Evolutionary conservation across 169 alveolate species (phyloP), one percentile per base, ranked within the genome.

Genomic region (Toxoplasma gondii): DNA sequence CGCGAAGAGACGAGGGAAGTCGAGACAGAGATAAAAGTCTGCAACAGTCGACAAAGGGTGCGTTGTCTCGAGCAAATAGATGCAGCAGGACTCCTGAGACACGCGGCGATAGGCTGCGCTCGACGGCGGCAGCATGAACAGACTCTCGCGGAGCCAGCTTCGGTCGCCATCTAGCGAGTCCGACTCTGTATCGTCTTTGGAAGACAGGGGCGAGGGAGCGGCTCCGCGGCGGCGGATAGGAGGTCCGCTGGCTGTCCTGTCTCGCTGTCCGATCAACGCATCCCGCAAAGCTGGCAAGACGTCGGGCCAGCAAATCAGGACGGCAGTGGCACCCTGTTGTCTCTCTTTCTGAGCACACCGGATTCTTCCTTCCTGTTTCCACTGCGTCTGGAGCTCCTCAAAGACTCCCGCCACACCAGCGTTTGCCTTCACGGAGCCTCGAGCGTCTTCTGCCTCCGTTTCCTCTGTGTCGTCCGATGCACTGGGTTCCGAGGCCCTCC

Each of bases 261-360:
- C 10, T 1, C 90, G 53, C 90, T 34, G 31, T 4, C 67, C 90
- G 1, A 5, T 24, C 43, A 43, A 22, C 5, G 90, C 90, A 2
- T 44, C 64, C 1, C 19, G n/a, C n/a, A 82, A 22, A 12, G 90
- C 90, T 31, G 90, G 67, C 90, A 82, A 43, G n/a, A 67, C 54
- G 29, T 82, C 90, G 38, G 90, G 90, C 90, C 90, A 41, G 38
- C 90, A 82, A 19, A 82, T 39, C 90, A 82, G 90, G 69, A 82
- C 90, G 31, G 43, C 90, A 16, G n/a, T 22, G 41, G 27, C 53
- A 7, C 5, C 86, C 39, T 12, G 84, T 1, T 1, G 17, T 31
- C 84, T 12, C 44, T 36, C n/a, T 17, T 36, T 74, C 27, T 19
- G 39, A 34, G 84, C 82, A 34, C 34, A 9, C 49, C 53, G 67